Base-by-base conservation (phyloP, 2,329 filamentous ascomycete genomes). In the Orbilia quercus region DNA sequence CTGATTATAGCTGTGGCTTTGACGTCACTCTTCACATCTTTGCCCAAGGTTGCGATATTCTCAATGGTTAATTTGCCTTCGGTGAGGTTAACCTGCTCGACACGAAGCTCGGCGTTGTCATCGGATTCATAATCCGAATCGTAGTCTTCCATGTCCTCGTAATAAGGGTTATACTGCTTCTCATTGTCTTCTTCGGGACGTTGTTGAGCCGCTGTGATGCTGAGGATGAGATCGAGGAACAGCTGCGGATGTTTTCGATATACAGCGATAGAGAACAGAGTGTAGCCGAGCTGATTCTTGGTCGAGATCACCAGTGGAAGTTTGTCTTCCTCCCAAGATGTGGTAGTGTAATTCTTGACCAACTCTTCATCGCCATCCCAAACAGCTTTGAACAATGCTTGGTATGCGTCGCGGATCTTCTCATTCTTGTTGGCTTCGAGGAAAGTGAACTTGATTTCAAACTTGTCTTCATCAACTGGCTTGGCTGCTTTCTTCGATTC, bases 201-300 rank as follows among this genome's bases (percentile, higher is more conserved):
- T 80, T 89, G 92, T 77, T 95, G 91, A 1, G 86, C 87, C 47
- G 86, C 84, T 0, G 86, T 84, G 75, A 95, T 92, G 69, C 90
- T 88, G 6, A 95, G 82, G 23, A 95, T 86, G 0, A 84, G 85
- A 67, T 82, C 84, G 0, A 91, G 90, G 11, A 89, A 81, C 0
- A 87, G 1, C 77, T 73, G 1, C 79, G 76, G 0, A 76, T 70
- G 77, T 92, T 90, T 1, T 74, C 76, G 0, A 88, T 84, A 0
- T 89, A 85, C 62, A 92, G 85, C 75, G 87, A 84, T 44, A 95
- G 82, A 0, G 90, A 89, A 0, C 84, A 80, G 58, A 88, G 83
- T 2, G 84, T 80, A 3, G 84, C 80, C 4, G 84, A 81, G 2
- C 82, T 78, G 11, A 85, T 82, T 75, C 78, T 71, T 38, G 79